Evolutionary conservation across 192 early-diverging fungal genomes (phyloP), one percentile per base, ranked within the genome.

Genomic region (Powellomyces hirtus): DNA sequence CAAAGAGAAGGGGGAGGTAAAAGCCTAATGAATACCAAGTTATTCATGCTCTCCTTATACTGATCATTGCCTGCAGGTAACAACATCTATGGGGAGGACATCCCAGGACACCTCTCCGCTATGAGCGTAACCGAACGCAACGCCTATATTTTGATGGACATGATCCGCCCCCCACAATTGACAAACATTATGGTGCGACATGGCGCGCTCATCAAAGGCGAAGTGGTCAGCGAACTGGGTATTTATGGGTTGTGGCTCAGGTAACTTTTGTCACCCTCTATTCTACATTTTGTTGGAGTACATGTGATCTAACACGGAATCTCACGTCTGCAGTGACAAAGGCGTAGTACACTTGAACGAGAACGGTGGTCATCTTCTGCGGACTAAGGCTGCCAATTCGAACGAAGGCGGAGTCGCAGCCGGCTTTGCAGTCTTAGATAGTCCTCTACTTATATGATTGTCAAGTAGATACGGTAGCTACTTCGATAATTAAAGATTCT

Each of bases 321-420:
- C n/a, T n/a, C n/a, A n/a, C 51, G 7, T 52, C 51, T 18, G 10
- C 78, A 89, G 87, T 46, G 83, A 91, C 35, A 85, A 79, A 5
- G 31, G 72, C 22, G 69, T 78, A 1, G 81, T 83, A 22, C 63
- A 90, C 27, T 45, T 91, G 27, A 98, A 98, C 73, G 77, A 90
- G 62, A 73, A 70, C 29, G 93, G 86, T 11, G 96, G 96, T 0
- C 92, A 98, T 81, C 81, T 98, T 58, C 78, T 98, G 46, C 89
- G 97, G 57, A 96, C 97, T 22, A 98, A 98, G 73, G 84, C 83
- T 0, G 79, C 84, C 13, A 86, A 87, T 49, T 88, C 89, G 1
- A 88, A 92, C 49, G 97, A 98, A 75, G 97, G 97, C 22, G 97
- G 97, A 14, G 95, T 98, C 2, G 95, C 95, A 0, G 92, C 93